phyloP scores from a whole-genome alignment of 2,329 filamentous ascomycete species.

The Massarina eburnea region DNA sequence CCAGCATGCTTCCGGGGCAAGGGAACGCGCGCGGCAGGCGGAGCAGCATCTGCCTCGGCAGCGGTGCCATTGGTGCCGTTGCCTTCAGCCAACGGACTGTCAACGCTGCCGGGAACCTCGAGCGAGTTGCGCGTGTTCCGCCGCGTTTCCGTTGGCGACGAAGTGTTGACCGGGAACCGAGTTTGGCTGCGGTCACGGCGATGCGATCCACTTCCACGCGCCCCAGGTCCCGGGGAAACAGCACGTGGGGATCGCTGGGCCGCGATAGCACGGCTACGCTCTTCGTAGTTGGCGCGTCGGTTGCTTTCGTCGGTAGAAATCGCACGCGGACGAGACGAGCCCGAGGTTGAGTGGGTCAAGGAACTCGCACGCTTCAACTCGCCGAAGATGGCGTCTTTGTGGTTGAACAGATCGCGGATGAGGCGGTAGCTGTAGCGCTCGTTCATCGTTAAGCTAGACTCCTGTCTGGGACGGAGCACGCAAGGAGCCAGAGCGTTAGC shows the following conservation, averaged over 20 bases:
- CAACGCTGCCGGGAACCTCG: conserved; percentile 71
- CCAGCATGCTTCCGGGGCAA: conserved; percentile 39
- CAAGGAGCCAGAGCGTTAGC: conserved; percentile 78
- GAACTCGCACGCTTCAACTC: conserved; percentile 89
- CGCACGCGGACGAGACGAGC: conserved; percentile 70
- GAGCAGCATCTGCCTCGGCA: conserved; percentile 27
- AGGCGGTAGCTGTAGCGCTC: conserved; percentile 91
- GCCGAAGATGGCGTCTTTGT: conserved; percentile 94
- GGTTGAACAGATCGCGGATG: conserved; percentile 84
- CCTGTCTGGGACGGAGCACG: conserved; percentile 80
- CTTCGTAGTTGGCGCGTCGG: conserved; percentile 90
- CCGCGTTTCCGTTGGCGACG: conserved; percentile 58
- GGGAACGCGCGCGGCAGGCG: conserved; percentile 38
- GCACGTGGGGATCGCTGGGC: conserved; percentile 66
- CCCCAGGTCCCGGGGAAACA: conserved; percentile 69
- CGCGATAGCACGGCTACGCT: conserved; percentile 78
- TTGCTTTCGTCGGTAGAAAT: conserved; percentile 96
- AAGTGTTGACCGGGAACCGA: conserved; percentile 73
- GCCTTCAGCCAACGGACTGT: conserved; percentile 40
- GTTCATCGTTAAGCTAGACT: conserved; percentile 91
- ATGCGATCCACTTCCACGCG: conserved; percentile 42
- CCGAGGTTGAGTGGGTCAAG: conserved; percentile 62
- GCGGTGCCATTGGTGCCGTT: conserved; percentile 41
- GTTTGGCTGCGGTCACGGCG: conserved; percentile 79
- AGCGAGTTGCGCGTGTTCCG: conserved; percentile 66